A percentile compares a stretch with the other conserved stretches of the same genome.
phyloP scores from a whole-genome alignment of 345 rosid genomes.

The Camelina neglecta region DNA sequence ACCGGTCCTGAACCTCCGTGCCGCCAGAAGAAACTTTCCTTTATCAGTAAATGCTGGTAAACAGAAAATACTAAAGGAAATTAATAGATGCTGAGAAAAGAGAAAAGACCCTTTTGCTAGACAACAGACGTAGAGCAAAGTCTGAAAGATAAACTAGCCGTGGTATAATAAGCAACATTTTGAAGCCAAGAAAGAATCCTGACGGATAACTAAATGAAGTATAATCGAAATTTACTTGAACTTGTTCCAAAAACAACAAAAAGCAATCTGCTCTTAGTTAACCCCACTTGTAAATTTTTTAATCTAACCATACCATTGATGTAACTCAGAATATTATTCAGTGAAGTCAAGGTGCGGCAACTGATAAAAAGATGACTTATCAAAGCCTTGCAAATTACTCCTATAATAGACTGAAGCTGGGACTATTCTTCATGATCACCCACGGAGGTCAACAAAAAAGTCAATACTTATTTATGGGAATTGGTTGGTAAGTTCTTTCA shows the following conservation, averaged over 20 bases:
- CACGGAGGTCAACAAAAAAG: constrained; percentile 24
- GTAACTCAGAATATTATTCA: background rate
- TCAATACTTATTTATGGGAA: constrained; percentile 38
- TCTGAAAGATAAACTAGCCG: background rate
- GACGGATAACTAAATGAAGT: background rate
- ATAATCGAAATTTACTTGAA: constrained; percentile 1
- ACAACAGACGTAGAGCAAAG: background rate
- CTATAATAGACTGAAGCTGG: background rate
- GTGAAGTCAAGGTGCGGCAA: no score
- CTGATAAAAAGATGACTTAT: background rate
- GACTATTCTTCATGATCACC: constrained; percentile 7
- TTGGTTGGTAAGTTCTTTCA: constrained; percentile 33
- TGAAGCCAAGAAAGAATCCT: background rate
- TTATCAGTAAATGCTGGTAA: constrained; percentile 71
- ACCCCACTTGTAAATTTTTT: background rate
- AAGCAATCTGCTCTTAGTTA: background rate
- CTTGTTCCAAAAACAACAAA: constrained; percentile 12
- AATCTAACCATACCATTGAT: background rate
- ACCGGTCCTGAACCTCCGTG: constrained; percentile 78
- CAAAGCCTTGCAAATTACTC: background rate
- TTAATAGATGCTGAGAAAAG: background rate
- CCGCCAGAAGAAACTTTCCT: constrained; percentile 95
- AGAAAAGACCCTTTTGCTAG: no score
- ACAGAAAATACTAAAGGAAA: constrained; percentile 8
- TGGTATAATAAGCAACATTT: background rate